These are phyloP conservation scores for Chlamydomonas sp. DNA, from an alignment of 139 green algal species.

Conservation along the genomic window DNA sequence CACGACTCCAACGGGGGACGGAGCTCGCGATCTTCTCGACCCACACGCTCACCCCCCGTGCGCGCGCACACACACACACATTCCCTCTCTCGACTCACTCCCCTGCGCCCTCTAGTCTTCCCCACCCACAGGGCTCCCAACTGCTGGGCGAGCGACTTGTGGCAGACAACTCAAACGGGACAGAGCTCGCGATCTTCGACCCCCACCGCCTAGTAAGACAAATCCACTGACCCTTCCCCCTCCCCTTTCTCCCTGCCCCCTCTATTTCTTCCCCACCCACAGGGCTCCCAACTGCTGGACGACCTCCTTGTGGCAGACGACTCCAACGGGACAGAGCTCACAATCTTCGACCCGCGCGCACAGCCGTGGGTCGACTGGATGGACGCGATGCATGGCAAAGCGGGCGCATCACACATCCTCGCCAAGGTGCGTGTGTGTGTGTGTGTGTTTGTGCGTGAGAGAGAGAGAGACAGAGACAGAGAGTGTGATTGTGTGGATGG, in stretches of 20 bases:
- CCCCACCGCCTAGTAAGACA: no score
- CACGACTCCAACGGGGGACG: constrained; percentile 66
- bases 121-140: no score
- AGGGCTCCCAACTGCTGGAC: constrained; percentile 72
- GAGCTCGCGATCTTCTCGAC: constrained; percentile 75
- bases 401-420: constrained; percentile 59
- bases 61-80: no score
- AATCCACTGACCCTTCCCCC: constrained; percentile 33
- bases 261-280: background rate
- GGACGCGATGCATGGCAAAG: constrained; percentile 56
- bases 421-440: no score
- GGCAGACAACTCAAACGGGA: constrained; percentile 57
- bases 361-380: constrained; percentile 71
- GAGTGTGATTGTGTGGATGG: constrained; percentile 76
- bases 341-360: constrained; percentile 72
- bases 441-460: no score
- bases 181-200: constrained; percentile 74
- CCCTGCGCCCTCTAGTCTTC: no score
- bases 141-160: no score
- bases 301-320: constrained; percentile 75
- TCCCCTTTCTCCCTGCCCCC: background rate
- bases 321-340: constrained; percentile 61
- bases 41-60: constrained; percentile 55
- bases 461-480: no score
- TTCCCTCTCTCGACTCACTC: no score